Conservation (phyloP, 805 yeast genomes). For the Starmerella potacharoeniae region DNA sequence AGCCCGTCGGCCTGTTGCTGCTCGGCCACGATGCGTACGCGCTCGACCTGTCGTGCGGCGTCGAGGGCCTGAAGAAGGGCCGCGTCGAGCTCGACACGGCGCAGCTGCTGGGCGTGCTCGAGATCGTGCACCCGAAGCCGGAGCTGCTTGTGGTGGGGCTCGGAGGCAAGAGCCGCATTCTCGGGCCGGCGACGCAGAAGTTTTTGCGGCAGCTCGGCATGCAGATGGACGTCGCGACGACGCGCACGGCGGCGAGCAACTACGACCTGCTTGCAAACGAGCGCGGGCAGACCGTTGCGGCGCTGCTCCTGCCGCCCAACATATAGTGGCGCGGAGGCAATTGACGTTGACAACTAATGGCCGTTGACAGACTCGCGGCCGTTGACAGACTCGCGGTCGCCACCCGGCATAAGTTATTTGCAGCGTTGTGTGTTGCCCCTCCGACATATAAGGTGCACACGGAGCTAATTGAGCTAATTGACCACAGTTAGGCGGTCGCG, state of each 20-base stretch:
- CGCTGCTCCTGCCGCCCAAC: constrained; percentile 59
- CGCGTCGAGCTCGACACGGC: constrained; percentile 41
- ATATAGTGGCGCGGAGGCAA: constrained; percentile 19
- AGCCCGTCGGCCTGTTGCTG: constrained; percentile 25
- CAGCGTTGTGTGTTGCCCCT: too few relatives aligned
- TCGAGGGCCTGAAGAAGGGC: constrained; percentile 40
- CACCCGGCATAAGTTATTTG: too few relatives aligned
- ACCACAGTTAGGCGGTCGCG: too few relatives aligned
- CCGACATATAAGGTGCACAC: too few relatives aligned
- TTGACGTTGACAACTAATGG: too few relatives aligned
- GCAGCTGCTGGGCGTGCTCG: constrained; percentile 38
- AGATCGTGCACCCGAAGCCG: constrained; percentile 59
- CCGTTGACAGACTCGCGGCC: too few relatives aligned
- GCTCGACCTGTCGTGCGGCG: constrained; percentile 35
- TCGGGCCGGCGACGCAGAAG: constrained; percentile 44
- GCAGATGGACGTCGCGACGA: constrained; percentile 58
- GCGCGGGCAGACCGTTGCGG: constrained; percentile 54
- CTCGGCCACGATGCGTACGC: constrained; percentile 46
- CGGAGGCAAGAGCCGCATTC: constrained; percentile 49
- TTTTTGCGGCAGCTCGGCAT: constrained; percentile 49
- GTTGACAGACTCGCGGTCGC: too few relatives aligned
- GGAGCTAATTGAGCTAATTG: too few relatives aligned
- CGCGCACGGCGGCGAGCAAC: constrained; percentile 50
- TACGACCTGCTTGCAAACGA: constrained; percentile 72
- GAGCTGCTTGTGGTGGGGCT: constrained; percentile 63